Percentiles rank a stretch among this genome's conserved stretches.
Conservation (phyloP, 192 early-diverging fungal genomes). For the Backusella parvicylindrica region DNA sequence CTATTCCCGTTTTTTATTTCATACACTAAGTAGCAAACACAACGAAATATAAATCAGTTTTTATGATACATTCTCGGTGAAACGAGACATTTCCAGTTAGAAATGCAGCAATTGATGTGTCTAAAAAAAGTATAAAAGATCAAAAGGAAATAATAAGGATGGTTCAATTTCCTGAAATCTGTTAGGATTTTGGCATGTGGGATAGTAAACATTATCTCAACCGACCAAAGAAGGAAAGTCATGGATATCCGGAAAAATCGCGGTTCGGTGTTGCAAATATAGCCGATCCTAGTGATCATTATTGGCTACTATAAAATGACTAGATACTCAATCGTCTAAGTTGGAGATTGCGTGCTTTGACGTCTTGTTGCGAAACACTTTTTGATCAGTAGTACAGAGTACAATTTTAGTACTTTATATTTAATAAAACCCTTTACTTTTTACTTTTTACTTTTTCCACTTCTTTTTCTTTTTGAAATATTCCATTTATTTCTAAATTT, state of each 20-base stretch:
- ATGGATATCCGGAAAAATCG: background rate
- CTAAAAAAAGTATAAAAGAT: background rate
- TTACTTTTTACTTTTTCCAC: background rate
- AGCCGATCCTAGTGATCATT: background rate
- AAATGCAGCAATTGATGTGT: background rate
- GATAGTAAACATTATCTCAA: background rate
- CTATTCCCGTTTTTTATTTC: no score
- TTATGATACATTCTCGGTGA: background rate
- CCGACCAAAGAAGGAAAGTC: background rate
- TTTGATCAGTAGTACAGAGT: background rate
- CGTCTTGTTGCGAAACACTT: conserved; percentile 16
- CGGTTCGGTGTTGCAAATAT: background rate
- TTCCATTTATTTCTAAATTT: background rate
- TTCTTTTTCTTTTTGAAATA: background rate
- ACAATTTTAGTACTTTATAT: background rate
- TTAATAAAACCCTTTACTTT: background rate
- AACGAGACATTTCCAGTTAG: background rate
- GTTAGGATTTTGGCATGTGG: background rate
- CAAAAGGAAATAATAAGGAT: background rate
- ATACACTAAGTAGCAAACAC: no score
- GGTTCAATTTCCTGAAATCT: background rate
- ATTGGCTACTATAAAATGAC: background rate
- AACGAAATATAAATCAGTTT: no score
- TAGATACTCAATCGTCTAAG: background rate
- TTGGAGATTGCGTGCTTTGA: conserved; percentile 16